A percentile compares a stretch with the other conserved stretches of the same genome.
Conservation (phyloP, 371 early-diverging fungal genomes). For the Blakeslea trispora region DNA sequence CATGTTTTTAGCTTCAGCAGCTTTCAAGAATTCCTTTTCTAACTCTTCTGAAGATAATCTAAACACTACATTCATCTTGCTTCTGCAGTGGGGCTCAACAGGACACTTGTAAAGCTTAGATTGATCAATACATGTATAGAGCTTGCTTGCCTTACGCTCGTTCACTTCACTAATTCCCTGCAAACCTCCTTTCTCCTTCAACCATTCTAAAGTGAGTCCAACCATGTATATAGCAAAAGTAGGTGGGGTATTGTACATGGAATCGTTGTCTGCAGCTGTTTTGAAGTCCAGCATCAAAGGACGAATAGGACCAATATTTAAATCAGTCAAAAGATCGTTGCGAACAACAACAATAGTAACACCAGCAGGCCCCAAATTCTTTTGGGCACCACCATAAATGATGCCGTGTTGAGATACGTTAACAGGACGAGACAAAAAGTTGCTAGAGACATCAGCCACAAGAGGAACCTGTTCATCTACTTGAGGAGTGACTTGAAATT, state of each 20-base stretch:
- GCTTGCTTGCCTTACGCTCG: conserved; percentile 60
- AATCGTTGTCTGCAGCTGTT: conserved; percentile 76
- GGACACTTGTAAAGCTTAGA: conserved; percentile 70
- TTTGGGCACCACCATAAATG: conserved; percentile 96
- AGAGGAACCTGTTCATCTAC: conserved; percentile 75
- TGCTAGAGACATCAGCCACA: conserved; percentile 95
- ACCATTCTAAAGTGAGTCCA: conserved; percentile 85
- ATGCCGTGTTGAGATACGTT: conserved; percentile 84
- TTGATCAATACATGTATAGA: conserved; percentile 75
- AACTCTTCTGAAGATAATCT: conserved; percentile 69
- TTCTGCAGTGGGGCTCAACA: conserved; percentile 67
- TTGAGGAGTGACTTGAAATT: conserved; percentile 64
- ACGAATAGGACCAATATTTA: conserved; percentile 50
- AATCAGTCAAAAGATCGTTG: conserved; percentile 76
- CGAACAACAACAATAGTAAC: conserved; percentile 91
- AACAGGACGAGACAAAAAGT: conserved; percentile 84
- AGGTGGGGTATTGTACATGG: conserved; percentile 97
- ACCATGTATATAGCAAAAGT: conserved; percentile 94
- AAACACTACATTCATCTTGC: conserved; percentile 93
- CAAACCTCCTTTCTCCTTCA: conserved; percentile 79
- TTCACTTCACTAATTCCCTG: conserved; percentile 63
- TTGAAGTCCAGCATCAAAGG: conserved; percentile 91
- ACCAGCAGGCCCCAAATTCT: conserved; percentile 97
- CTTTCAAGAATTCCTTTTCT: conserved; percentile 79
- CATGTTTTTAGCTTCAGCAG: conserved; percentile 77